Conservation (phyloP, 2,329 filamentous ascomycete species). For the Colletotrichum lini region DNA sequence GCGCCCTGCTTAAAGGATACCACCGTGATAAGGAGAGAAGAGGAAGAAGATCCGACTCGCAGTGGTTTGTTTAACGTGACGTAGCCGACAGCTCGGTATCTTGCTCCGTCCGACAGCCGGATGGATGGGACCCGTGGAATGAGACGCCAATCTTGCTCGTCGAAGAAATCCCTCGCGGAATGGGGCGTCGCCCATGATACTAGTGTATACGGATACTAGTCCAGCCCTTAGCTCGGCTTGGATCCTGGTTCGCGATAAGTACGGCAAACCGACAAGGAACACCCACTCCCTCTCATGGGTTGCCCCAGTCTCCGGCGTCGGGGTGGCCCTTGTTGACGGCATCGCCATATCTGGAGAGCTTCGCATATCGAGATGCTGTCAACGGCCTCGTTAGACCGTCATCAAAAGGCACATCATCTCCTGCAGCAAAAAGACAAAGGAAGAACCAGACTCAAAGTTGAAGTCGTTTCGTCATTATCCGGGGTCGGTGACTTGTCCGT, state of each 20-base stretch:
- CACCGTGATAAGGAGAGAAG: not conserved
- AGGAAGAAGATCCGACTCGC: not conserved
- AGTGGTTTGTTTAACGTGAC: not conserved
- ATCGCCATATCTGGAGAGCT: not conserved
- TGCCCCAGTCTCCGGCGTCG: not conserved
- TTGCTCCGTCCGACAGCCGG: not conserved
- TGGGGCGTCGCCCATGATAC: not conserved
- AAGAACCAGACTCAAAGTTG: not conserved
- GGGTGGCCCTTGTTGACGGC: not conserved
- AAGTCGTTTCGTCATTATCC: constrained; percentile 28
- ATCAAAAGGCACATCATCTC: not conserved
- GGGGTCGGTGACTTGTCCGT: not conserved
- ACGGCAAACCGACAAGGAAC: not conserved
- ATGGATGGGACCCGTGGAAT: not conserved
- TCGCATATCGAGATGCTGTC: not conserved
- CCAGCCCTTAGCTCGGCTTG: not conserved
- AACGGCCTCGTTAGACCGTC: not conserved
- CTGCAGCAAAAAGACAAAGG: not conserved
- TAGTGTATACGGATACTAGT: not conserved
- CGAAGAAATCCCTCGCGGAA: not conserved
- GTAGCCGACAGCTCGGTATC: not conserved
- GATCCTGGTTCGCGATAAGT: not conserved
- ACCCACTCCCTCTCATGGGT: not conserved
- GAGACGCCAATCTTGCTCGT: too few species aligned
- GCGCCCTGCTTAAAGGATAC: not conserved